Conservation (phyloP, 257 asterid genomes). For the Verbascum thapsus region DNA sequence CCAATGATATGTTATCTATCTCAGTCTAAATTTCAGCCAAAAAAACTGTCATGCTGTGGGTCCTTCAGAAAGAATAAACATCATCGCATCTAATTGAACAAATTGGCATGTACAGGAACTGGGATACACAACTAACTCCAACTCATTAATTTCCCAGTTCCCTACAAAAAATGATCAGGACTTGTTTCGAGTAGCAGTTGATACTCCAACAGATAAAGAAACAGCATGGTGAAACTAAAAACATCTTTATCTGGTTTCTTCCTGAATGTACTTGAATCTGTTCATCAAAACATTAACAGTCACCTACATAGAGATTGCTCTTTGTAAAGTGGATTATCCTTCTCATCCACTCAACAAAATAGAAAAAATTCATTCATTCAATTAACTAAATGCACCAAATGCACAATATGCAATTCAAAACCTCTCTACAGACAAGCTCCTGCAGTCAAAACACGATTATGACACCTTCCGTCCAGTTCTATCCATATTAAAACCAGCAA, state of each 20-base stretch:
- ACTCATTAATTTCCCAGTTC: neutral
- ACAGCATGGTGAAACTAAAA: conserved; percentile 3
- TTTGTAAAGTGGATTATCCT: no score
- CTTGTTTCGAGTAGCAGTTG: neutral
- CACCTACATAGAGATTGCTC: neutral
- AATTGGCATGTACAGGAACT: neutral
- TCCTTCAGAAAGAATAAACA: neutral
- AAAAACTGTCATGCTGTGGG: neutral
- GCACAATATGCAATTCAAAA: conserved; percentile 4
- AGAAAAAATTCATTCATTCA: conserved; percentile 18
- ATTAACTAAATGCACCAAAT: conserved; percentile 6
- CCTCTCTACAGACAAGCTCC: conserved; percentile 5
- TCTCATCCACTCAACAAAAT: conserved; percentile 1
- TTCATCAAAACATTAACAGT: neutral
- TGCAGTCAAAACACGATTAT: neutral
- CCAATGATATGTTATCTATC: neutral
- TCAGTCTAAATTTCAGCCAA: neutral
- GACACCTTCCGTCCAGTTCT: neutral
- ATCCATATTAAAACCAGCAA: neutral
- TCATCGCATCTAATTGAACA: neutral
- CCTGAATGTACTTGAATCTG: conserved; percentile 16
- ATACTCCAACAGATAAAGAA: neutral
- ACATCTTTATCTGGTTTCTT: conserved; percentile 1
- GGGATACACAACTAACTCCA: neutral
- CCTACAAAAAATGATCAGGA: neutral